Percentiles rank a stretch among this genome's conserved stretches.
These are phyloP conservation scores for Mycosarcoma mackinlayi DNA, from an alignment of 1,284 basidiomycete genomes.

Conservation along the genomic window DNA sequence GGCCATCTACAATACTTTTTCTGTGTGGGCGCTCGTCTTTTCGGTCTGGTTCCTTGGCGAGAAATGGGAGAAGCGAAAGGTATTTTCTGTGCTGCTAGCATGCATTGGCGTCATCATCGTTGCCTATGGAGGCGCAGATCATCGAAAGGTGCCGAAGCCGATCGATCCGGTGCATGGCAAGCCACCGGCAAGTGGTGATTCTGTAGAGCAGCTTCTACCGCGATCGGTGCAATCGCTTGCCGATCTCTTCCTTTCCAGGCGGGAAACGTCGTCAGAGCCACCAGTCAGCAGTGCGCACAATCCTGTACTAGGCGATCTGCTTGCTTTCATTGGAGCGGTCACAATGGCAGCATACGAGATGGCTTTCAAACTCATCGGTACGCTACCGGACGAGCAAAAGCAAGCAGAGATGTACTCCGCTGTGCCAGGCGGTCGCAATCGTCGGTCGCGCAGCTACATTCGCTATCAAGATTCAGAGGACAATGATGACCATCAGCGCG, in stretches of 20 bases:
- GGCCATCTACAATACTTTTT: conserved; percentile 67
- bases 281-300: conserved; percentile 38
- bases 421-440: conserved; percentile 29
- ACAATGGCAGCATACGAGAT: conserved; percentile 68
- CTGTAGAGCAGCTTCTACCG: conserved; percentile 14
- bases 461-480: conserved; percentile 18
- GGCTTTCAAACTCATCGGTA: conserved; percentile 63
- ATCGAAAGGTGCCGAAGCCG: conserved; percentile 47
- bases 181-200: conserved; percentile 18
- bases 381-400: conserved; percentile 58
- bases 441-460: conserved; percentile 46
- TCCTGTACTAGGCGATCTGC: conserved; percentile 57
- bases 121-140: conserved; percentile 62
- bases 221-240: conserved; percentile 1
- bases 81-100: conserved; percentile 61
- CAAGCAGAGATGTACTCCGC: conserved; percentile 49
- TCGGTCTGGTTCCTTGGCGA: conserved; percentile 66
- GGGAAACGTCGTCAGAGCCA: conserved; percentile 1
- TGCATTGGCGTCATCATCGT: conserved; percentile 62
- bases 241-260: conserved; percentile 1
- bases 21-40: conserved; percentile 67
- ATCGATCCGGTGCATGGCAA: conserved; percentile 52
- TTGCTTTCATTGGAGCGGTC: conserved; percentile 62
- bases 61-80: conserved; percentile 61
- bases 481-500: background rate